Conservation (phyloP, 2,329 filamentous ascomycete species). For the Pleurostoma richardsiae region DNA sequence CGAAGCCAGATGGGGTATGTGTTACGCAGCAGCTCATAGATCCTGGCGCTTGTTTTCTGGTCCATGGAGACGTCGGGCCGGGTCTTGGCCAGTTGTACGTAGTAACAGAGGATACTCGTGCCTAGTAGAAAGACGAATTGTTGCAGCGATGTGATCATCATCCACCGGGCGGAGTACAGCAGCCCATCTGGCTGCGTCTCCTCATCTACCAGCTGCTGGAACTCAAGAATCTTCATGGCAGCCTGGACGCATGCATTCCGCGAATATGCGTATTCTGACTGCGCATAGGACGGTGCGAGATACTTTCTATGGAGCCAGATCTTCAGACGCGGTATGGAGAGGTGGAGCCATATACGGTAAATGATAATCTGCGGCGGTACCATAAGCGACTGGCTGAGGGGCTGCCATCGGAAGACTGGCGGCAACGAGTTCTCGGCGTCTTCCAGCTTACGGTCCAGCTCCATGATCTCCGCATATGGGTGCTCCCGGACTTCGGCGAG, state of each 20-base stretch:
- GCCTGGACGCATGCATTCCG: slow-evolving; percentile 38
- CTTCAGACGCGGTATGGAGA: slow-evolving; percentile 44
- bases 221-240: slow-evolving; percentile 39
- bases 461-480: slow-evolving; percentile 15
- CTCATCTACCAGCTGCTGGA: slow-evolving; percentile 42
- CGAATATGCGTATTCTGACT: slow-evolving; percentile 29
- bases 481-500: slow-evolving; percentile 10
- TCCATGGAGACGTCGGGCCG: background rate
- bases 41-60: background rate
- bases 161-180: slow-evolving; percentile 37
- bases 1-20: slow-evolving; percentile 9
- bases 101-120: slow-evolving; percentile 41
- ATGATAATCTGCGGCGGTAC: slow-evolving; percentile 46
- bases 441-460: slow-evolving; percentile 14
- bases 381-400: slow-evolving; percentile 28
- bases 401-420: slow-evolving; percentile 9
- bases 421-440: slow-evolving; percentile 10
- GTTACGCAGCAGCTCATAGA: slow-evolving; percentile 2
- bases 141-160: slow-evolving; percentile 35
- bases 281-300: slow-evolving; percentile 30
- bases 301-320: slow-evolving; percentile 50
- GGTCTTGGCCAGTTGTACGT: slow-evolving; percentile 22
- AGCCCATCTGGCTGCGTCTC: slow-evolving; percentile 38
- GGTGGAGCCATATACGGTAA: slow-evolving; percentile 42
- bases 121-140: slow-evolving; percentile 42